Evolutionary conservation across 208 protist genomes (phyloP).

Genomic region (Leptomonas seymouri): DNA sequence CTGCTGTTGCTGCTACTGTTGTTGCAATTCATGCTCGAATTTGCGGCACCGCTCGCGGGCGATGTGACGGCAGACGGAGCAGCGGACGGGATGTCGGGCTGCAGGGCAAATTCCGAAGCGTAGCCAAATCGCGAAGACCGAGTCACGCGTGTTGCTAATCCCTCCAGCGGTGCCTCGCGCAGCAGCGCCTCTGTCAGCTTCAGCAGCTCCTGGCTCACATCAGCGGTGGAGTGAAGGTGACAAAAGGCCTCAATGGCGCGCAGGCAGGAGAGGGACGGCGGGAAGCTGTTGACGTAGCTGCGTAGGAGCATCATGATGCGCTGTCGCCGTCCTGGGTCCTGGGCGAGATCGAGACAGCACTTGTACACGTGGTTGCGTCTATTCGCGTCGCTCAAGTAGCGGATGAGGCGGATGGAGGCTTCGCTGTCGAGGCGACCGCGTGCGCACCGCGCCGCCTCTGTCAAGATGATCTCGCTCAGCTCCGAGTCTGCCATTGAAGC

Average conservation of each 20-base stretch:
- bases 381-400: constrained; percentile 46
- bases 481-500: constrained; percentile 19
- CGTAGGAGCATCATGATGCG: constrained; percentile 68
- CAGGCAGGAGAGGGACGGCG: constrained; percentile 56
- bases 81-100: constrained; percentile 18
- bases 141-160: not conserved
- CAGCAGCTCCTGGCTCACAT: constrained; percentile 36
- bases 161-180: constrained; percentile 30
- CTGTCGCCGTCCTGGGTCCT: constrained; percentile 59
- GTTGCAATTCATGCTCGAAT: not conserved
- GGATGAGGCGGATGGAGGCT: constrained; percentile 32
- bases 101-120: constrained; percentile 31
- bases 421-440: constrained; percentile 31
- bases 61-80: not conserved
- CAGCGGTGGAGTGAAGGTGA: constrained; percentile 23
- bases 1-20: not conserved
- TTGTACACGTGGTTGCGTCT: constrained; percentile 69
- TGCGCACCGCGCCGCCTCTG: constrained; percentile 34
- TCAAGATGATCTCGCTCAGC: constrained; percentile 34
- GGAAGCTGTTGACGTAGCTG: constrained; percentile 69
- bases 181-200: constrained; percentile 26
- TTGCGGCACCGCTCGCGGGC: not conserved
- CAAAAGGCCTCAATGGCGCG: constrained; percentile 39
- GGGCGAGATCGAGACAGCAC: constrained; percentile 64
- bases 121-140: constrained; percentile 28